These are phyloP conservation scores for Corymbia citriodora DNA, from an alignment of 441 rosid genomes.

Conservation along the genomic window DNA sequence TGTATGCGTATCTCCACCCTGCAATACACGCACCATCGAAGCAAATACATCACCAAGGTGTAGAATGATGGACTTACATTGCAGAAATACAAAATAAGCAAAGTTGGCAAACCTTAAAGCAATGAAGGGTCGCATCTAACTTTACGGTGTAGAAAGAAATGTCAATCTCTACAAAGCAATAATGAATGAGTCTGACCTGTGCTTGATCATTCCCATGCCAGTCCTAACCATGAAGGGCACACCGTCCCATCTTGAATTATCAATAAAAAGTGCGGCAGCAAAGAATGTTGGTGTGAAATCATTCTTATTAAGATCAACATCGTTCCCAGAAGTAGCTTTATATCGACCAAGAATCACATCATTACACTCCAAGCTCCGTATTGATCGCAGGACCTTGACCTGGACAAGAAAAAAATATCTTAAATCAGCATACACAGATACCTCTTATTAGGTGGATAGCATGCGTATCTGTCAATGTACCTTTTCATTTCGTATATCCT, in stretches of 20 bases:
- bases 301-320: constrained; percentile 27
- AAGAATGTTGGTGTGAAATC: constrained; percentile 61
- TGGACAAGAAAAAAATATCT: constrained; percentile 21
- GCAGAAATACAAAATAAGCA: neutral
- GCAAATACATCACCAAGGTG: neutral
- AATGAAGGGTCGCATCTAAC: neutral
- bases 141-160: neutral
- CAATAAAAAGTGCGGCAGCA: constrained; percentile 69
- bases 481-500: neutral
- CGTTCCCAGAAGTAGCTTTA: constrained; percentile 39
- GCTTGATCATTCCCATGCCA: constrained; percentile 75
- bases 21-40: constrained; percentile 2
- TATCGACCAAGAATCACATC: constrained; percentile 77
- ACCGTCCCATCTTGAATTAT: constrained; percentile 91
- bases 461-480: neutral
- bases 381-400: constrained; percentile 76
- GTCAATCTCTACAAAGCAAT: neutral
- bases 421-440: neutral
- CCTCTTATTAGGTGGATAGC: neutral
- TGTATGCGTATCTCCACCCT: constrained; percentile 79
- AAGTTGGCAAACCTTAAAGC: neutral
- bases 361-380: constrained; percentile 42
- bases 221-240: constrained; percentile 66
- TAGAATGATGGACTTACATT: neutral
- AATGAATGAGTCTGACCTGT: constrained; percentile 27